Evolutionary conservation across 306 rosid species (phyloP).

Genomic region (Castanospermum australe): DNA sequence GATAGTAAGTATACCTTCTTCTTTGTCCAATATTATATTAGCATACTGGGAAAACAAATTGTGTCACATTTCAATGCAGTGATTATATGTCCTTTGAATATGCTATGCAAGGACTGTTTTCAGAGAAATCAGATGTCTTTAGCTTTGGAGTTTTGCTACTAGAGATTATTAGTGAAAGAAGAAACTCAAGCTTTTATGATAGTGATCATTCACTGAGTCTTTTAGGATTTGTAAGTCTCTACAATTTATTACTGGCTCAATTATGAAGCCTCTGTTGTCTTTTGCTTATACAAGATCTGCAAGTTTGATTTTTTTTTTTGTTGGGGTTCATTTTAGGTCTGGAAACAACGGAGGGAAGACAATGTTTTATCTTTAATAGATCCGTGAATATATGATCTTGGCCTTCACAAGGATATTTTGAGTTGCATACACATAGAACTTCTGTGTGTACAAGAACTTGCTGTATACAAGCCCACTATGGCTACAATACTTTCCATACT

Average conservation of each 20-base stretch:
- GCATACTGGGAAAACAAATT: background rate
- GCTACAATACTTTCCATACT: constrained; percentile 21
- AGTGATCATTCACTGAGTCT: too few species aligned
- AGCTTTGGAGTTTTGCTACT: too few species aligned
- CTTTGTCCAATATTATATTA: background rate
- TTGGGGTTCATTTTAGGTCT: background rate
- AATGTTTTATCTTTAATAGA: background rate
- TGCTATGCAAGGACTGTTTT: too few species aligned
- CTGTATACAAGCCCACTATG: constrained; percentile 13
- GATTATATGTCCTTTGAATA: too few species aligned
- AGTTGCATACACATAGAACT: constrained; percentile 25
- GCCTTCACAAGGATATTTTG: background rate
- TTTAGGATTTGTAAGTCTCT: too few species aligned
- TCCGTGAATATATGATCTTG: background rate
- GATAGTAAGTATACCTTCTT: background rate
- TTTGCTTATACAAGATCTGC: too few species aligned
- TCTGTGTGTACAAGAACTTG: constrained; percentile 19
- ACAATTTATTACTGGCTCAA: too few species aligned
- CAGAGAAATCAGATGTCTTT: too few species aligned
- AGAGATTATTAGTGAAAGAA: too few species aligned
- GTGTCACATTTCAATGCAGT: too few species aligned
- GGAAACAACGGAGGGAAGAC: background rate
- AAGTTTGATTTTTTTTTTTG: background rate
- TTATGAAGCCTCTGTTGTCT: too few species aligned
- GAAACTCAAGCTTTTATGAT: too few species aligned